Percentiles rank a stretch among this genome's conserved stretches.
phyloP scores from a whole-genome alignment of 2,329 filamentous ascomycete genomes.

The Pestalotiopsis sp. region DNA sequence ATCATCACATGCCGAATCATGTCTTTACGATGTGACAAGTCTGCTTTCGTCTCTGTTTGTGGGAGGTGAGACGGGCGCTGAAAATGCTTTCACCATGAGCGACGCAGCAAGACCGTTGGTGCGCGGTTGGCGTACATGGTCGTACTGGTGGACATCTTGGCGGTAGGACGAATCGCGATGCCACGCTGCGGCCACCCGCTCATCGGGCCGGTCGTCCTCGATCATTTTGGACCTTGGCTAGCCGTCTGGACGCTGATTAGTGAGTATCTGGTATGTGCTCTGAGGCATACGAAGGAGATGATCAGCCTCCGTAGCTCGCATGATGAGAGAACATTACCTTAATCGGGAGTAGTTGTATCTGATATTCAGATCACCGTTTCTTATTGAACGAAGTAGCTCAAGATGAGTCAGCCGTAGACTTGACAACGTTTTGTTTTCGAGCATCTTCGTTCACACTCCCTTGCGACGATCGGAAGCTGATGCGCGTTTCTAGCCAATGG shows the following conservation, averaged over 20 bases:
- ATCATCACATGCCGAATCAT: not conserved
- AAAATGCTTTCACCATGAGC: not conserved
- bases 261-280: not conserved
- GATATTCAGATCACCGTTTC: too few relatives aligned
- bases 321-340: too few relatives aligned
- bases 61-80: conserved; percentile 5
- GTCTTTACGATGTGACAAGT: not conserved
- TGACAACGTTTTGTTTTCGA: not conserved
- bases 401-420: not conserved
- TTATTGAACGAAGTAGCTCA: too few relatives aligned
- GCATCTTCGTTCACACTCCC: not conserved
- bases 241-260: not conserved
- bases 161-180: conserved; percentile 1
- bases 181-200: conserved; percentile 1
- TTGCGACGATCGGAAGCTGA: too few relatives aligned
- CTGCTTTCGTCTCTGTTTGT: conserved; percentile 6
- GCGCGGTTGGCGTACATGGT: not conserved
- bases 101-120: not conserved
- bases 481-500: too few relatives aligned
- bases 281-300: not conserved
- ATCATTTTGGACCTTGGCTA: not conserved
- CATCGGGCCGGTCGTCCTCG: conserved; percentile 6
- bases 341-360: too few relatives aligned
- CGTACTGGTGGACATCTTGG: not conserved
- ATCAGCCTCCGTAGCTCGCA: not conserved